phyloP scores from a whole-genome alignment of 2,329 filamentous ascomycete genomes.

The Coniochaeta sp. region DNA sequence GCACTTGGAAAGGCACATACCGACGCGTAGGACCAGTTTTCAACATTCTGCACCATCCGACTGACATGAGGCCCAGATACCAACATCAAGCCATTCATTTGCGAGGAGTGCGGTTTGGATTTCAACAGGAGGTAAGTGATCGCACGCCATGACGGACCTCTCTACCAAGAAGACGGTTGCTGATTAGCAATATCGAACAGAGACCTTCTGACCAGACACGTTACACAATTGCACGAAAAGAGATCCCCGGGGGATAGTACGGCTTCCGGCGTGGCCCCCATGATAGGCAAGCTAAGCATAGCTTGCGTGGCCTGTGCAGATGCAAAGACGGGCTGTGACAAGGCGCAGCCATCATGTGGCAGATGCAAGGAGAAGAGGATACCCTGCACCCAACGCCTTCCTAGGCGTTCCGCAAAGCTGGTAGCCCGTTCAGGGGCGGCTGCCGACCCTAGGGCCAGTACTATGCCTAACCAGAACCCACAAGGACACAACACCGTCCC shows the following conservation, averaged over 20 bases:
- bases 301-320: constrained; percentile 42
- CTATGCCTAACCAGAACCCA: not conserved
- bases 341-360: constrained; percentile 37
- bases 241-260: constrained; percentile 33
- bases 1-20: constrained; percentile 48
- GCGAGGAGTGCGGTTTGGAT: constrained; percentile 38
- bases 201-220: constrained; percentile 43
- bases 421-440: not conserved
- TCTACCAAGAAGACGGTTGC: not conserved
- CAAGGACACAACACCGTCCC: not conserved
- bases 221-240: constrained; percentile 43
- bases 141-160: constrained; percentile 30
- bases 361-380: constrained; percentile 41
- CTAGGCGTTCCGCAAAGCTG: constrained; percentile 42
- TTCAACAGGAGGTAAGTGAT: constrained; percentile 39
- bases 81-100: constrained; percentile 47
- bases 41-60: not conserved
- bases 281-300: constrained; percentile 35
- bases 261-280: constrained; percentile 30
- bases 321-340: constrained; percentile 45
- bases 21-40: constrained; percentile 34
- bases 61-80: constrained; percentile 33
- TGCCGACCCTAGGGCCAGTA: not conserved
- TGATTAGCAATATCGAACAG: constrained; percentile 21
- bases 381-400: constrained; percentile 40